A percentile compares a stretch with the other conserved stretches of the same genome.
Evolutionary conservation across 2,329 filamentous ascomycete species (phyloP).

Genomic region (Penicillium sp.): DNA sequence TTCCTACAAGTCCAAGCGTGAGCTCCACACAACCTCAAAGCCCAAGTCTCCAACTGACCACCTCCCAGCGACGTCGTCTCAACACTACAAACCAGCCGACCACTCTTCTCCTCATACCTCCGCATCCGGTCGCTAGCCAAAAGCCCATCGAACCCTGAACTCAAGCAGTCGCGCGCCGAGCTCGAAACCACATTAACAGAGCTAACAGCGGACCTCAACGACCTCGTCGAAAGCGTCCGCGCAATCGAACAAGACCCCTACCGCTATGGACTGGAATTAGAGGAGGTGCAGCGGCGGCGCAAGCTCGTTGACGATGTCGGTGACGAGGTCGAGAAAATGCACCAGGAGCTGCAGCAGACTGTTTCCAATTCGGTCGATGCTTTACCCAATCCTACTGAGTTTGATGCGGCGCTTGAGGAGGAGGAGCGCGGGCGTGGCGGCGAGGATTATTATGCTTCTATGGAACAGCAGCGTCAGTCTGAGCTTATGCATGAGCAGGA

Average conservation of each 20-base stretch:
- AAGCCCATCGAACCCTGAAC: slow-evolving; percentile 67
- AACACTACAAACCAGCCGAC: slow-evolving; percentile 75
- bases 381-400: slow-evolving; percentile 61
- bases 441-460: slow-evolving; percentile 69
- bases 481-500: slow-evolving; percentile 96
- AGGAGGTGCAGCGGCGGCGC: slow-evolving; percentile 77
- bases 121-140: slow-evolving; percentile 87
- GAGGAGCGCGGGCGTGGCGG: slow-evolving; percentile 40
- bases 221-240: slow-evolving; percentile 81
- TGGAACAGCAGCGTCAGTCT: slow-evolving; percentile 87
- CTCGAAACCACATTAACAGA: slow-evolving; percentile 74
- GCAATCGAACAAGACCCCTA: slow-evolving; percentile 86
- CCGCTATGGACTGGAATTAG: slow-evolving; percentile 77
- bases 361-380: slow-evolving; percentile 44
- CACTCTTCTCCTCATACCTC: slow-evolving; percentile 90
- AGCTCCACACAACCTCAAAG: slow-evolving; percentile 10
- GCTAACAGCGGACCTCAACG: slow-evolving; percentile 79
- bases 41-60: slow-evolving; percentile 10
- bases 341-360: slow-evolving; percentile 69
- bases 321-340: slow-evolving; percentile 85
- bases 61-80: slow-evolving; percentile 74
- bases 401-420: slow-evolving; percentile 47
- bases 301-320: slow-evolving; percentile 86
- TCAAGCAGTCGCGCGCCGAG: slow-evolving; percentile 65
- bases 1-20: slow-evolving; percentile 51